Conservation (phyloP, 257 asterid species). For the Plantago ovata region DNA sequence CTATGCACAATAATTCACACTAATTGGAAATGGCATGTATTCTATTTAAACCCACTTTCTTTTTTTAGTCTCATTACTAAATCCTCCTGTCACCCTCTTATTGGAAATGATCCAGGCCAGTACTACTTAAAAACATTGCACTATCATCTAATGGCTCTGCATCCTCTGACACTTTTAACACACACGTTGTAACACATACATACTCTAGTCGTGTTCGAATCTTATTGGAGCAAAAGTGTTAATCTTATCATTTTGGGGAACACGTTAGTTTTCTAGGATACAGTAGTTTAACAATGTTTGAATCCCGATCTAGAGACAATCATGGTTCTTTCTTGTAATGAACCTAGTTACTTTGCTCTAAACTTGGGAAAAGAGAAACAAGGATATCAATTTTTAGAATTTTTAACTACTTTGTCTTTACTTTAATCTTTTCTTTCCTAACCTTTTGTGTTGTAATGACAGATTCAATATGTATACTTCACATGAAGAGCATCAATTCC, state of each 20-base stretch:
- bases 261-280: constrained; percentile 33
- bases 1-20: not conserved
- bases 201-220: not conserved
- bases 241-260: constrained; percentile 35
- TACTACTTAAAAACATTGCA: not conserved
- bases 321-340: constrained; percentile 4
- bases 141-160: not conserved
- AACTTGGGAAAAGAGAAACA: not conserved
- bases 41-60: not conserved
- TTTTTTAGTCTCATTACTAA: constrained; percentile 1
- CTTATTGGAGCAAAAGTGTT: constrained; percentile 15
- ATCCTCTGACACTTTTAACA: constrained; percentile 17
- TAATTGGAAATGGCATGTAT: not conserved
- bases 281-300: constrained; percentile 28
- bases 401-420: not conserved
- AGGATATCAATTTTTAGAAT: not conserved
- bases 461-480: constrained; percentile 9
- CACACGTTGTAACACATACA: not conserved
- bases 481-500: constrained; percentile 12
- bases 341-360: not conserved
- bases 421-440: not conserved
- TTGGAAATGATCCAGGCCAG: constrained; percentile 21
- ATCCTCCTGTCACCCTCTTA: constrained; percentile 22
- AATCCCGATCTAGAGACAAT: constrained; percentile 33
- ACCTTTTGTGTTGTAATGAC: constrained; percentile 2